Evolutionary conservation across 768 basidiomycete species (phyloP), one percentile per base, ranked within the genome.

Genomic region (Xerocomus brunneocitrinus): DNA sequence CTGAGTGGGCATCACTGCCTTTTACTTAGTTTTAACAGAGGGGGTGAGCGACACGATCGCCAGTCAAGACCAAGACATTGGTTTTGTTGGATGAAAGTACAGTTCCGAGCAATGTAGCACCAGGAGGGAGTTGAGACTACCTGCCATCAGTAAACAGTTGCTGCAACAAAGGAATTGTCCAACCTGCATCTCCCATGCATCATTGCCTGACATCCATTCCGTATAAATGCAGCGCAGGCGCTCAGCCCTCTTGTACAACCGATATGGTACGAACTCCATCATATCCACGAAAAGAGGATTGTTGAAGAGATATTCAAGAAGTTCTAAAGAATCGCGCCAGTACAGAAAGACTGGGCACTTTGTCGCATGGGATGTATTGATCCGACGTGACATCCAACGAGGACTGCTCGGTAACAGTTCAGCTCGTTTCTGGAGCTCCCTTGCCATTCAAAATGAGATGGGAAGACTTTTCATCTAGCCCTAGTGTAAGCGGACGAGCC

Each of bases 371-470:
- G 32, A 39, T 0, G 64, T 54, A 8, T 22, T 38, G 30, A 62
- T 49, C 2, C 27, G 10, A 30, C 50, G 57, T 5, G 49, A 54
- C 22, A 53, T 57, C 71, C 69, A 72, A 24, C 51, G 13, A 19
- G 64, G 69, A 13, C 68, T 65, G 24, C 50, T 14, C 0, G 68
- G 68, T 28, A 70, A 58, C 13, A 65, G 58, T 55, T 72, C 68
- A 4, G 63, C 62, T 7, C 61, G 43, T 28, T 43, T 55, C 9
- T 59, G 50, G 22, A 72, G 59, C 39, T 68, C 64, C 50, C 65
- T 66, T 19, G 67, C 65, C 16, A 57, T 61, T 14, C 34, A 24
- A 40, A 69, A 70, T 8, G 67, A 67, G 1, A 69, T 59, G 57
- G 44, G 25, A 7, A 50, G 56, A 62, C 5, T 59, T 60, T 39